Percentiles rank a stretch among this genome's conserved stretches.
Conservation (phyloP, 75 land plant species). For the Azolla pinnata region DNA sequence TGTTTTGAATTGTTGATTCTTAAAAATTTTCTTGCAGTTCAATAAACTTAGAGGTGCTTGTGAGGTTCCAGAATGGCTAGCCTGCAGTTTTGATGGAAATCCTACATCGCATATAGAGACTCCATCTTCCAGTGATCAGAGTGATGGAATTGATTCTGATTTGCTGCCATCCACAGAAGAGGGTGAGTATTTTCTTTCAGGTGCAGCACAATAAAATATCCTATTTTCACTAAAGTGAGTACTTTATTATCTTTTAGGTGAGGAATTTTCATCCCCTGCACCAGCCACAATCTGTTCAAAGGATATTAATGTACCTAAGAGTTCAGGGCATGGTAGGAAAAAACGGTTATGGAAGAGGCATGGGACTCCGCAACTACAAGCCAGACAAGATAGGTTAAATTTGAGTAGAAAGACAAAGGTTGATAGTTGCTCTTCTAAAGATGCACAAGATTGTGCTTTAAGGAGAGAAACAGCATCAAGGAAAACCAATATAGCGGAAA, state of each 20-base stretch:
- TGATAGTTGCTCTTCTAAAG: too few relatives aligned
- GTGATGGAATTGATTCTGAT: background rate
- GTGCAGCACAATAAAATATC: too few relatives aligned
- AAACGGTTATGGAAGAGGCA: conserved; percentile 49
- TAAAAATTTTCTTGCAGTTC: conserved; percentile 32
- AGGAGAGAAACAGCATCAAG: too few relatives aligned
- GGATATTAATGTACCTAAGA: background rate
- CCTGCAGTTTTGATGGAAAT: conserved; percentile 81
- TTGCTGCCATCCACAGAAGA: background rate
- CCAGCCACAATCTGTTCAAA: background rate
- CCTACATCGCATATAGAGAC: conserved; percentile 8
- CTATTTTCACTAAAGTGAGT: conserved; percentile 4
- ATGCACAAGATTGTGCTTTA: background rate
- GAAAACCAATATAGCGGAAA: background rate
- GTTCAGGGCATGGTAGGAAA: conserved; percentile 2
- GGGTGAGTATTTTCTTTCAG: conserved; percentile 2
- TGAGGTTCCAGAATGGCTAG: conserved; percentile 69
- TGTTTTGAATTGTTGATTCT: background rate
- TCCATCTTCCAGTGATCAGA: conserved; percentile 27
- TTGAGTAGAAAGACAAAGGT: conserved; percentile 48
- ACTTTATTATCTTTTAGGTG: background rate
- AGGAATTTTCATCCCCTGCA: background rate
- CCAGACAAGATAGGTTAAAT: conserved; percentile 71
- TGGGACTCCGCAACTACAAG: conserved; percentile 44
- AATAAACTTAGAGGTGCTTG: conserved; percentile 47